Evolutionary conservation across 2,329 filamentous ascomycete genomes (phyloP).

Genomic region (Juglanconis sp.): DNA sequence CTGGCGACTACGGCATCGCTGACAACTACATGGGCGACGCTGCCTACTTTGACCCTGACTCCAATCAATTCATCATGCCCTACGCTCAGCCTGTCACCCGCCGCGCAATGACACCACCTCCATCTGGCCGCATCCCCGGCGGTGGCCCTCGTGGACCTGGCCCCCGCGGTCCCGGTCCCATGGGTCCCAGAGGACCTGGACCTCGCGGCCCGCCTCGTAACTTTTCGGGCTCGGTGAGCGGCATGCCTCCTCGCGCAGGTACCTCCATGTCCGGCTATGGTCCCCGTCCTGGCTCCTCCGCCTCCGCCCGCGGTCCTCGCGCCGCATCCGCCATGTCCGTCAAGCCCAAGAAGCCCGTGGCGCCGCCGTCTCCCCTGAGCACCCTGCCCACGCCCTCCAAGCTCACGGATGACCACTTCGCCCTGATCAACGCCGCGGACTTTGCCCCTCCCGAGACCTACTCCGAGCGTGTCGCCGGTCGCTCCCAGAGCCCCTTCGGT

Average conservation of each 20-base stretch:
- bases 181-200: conserved; percentile 17
- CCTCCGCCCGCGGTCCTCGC: conserved; percentile 40
- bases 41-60: conserved; percentile 63
- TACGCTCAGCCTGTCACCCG: conserved; percentile 83
- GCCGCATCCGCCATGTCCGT: conserved; percentile 45
- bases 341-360: conserved; percentile 46
- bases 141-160: conserved; percentile 31
- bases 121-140: conserved; percentile 48
- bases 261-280: conserved; percentile 29
- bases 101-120: conserved; percentile 94
- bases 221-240: conserved; percentile 47
- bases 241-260: conserved; percentile 43
- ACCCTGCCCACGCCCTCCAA: conserved; percentile 83
- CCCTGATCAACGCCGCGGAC: conserved; percentile 66
- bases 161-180: conserved; percentile 16
- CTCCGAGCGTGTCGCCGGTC: conserved; percentile 67
- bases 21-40: conserved; percentile 67
- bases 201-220: conserved; percentile 29
- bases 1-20: conserved; percentile 51
- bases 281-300: conserved; percentile 31
- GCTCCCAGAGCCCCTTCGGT: conserved; percentile 61
- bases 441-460: conserved; percentile 77
- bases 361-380: conserved; percentile 70
- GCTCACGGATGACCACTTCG: conserved; percentile 77
- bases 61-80: conserved; percentile 71